Evolutionary conservation across 345 rosid species (phyloP), one percentile per base, ranked within the genome.

Genomic region (Turritis glabra): DNA sequence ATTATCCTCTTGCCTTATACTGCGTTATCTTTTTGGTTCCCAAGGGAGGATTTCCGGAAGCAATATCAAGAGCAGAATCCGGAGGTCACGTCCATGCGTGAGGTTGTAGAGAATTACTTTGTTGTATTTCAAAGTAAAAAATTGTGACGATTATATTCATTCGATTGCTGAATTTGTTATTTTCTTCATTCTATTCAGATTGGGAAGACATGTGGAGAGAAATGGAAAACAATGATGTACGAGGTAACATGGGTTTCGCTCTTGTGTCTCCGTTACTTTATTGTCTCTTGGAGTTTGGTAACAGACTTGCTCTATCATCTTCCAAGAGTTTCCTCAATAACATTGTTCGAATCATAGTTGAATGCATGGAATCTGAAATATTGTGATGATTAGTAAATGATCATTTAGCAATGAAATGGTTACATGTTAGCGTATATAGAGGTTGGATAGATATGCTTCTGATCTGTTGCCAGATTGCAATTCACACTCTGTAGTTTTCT

Each of bases 121-220:
- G 17, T 54, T 37, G 15, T 43, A 13, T 15, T 7, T 21, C 4
- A 19, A 18, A 17, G 22, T 44, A 22, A 33, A 63, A 32, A 14
- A 52, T 29, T 3, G 19, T 19, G 33, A 52, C 5, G 29, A 3
- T 66, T 38, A 3, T 40, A 19, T 61, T 32, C 35, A 63, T 48
- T 48, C 40, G 22, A 35, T 41, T 40, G 63, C 61, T 76, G 64
- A 80, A 43, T 37, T 57, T 43, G 22, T 15, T 27, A 38, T 54
- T 2, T 67, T 60, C 53, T 72, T 26, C 8, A 5, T 67, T 58
- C 13, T 63, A 61, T 79, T 48, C 73, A 91, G 98, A 82, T 94
- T 84, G 97, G 98, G 19, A 91, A 90, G 88, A 92, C 96, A 69
- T 88, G 97, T 79, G 97, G 98, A 72, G 97, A 86, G 81, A 91